Percentiles rank a stretch among this genome's conserved stretches.
phyloP scores from a whole-genome alignment of 192 early-diverging fungal genomes.

The Paraglomus brasilianum region DNA sequence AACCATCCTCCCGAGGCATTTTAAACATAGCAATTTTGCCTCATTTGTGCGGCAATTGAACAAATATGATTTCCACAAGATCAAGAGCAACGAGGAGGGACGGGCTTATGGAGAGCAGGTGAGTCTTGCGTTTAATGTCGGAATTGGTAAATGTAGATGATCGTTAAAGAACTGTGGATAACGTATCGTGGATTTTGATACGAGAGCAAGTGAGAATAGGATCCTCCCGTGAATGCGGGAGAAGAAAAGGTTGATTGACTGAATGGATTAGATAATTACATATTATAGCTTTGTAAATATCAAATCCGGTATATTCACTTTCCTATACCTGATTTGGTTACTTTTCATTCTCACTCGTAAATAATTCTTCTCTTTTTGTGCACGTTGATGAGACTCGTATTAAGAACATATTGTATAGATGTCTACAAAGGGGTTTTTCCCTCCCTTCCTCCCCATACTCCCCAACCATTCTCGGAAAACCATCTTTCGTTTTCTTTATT shows the following conservation, averaged over 20 bases:
- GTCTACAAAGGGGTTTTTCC: too few species aligned
- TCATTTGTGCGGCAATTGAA: conserved; percentile 61
- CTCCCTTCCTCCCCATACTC: too few species aligned
- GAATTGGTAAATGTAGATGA: neutral
- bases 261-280: too few species aligned
- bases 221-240: neutral
- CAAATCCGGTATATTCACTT: neutral
- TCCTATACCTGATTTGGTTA: neutral
- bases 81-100: conserved; percentile 44
- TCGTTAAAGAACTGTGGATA: too few species aligned
- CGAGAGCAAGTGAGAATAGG: too few species aligned
- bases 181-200: too few species aligned
- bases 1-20: conserved; percentile 50
- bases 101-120: conserved; percentile 45
- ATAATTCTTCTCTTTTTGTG: neutral
- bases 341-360: neutral
- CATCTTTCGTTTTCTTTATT: too few species aligned
- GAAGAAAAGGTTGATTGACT: neutral
- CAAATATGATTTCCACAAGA: conserved; percentile 66
- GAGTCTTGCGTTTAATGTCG: neutral
- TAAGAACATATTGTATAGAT: neutral
- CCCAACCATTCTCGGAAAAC: too few species aligned
- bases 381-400: too few species aligned
- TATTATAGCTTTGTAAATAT: neutral
- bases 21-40: conserved; percentile 59